Evolutionary conservation across 768 basidiomycete species (phyloP).

Genomic region (Termitomyces sp.): DNA sequence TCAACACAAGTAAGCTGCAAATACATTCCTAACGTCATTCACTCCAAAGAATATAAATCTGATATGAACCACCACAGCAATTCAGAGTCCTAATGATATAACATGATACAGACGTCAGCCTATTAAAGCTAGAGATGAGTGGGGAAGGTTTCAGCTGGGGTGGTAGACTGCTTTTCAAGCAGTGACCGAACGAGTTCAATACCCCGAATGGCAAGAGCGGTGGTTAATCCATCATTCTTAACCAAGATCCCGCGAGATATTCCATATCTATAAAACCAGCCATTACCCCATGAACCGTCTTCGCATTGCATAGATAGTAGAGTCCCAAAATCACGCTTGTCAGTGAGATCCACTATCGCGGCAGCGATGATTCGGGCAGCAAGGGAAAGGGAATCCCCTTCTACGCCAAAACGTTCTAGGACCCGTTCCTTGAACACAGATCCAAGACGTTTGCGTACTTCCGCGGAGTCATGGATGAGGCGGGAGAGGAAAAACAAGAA

Average conservation of each 20-base stretch:
- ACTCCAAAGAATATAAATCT: too few relatives aligned
- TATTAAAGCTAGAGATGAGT: too few relatives aligned
- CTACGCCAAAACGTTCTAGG: not conserved
- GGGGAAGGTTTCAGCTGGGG: not conserved
- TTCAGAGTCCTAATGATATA: too few relatives aligned
- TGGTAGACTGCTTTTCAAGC: too few relatives aligned
- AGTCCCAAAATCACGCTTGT: not conserved
- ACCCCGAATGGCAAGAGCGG: not conserved
- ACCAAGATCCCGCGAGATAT: not conserved
- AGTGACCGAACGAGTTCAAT: not conserved
- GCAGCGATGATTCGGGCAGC: not conserved
- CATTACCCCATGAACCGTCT: not conserved
- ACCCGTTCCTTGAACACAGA: not conserved
- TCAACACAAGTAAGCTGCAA: too few relatives aligned
- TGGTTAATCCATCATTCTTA: not conserved
- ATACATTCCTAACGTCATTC: too few relatives aligned
- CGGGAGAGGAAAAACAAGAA: not conserved
- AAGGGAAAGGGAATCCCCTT: not conserved
- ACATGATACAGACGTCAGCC: too few relatives aligned
- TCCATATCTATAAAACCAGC: not conserved
- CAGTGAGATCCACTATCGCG: not conserved
- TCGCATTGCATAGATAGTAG: not conserved
- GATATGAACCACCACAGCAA: too few relatives aligned
- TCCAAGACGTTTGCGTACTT: not conserved
- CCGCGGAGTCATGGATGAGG: not conserved